A percentile compares a stretch with the other conserved stretches of the same genome.
Conservation (phyloP, 2,329 filamentous ascomycete genomes). For the Rutstroemia sp. region DNA sequence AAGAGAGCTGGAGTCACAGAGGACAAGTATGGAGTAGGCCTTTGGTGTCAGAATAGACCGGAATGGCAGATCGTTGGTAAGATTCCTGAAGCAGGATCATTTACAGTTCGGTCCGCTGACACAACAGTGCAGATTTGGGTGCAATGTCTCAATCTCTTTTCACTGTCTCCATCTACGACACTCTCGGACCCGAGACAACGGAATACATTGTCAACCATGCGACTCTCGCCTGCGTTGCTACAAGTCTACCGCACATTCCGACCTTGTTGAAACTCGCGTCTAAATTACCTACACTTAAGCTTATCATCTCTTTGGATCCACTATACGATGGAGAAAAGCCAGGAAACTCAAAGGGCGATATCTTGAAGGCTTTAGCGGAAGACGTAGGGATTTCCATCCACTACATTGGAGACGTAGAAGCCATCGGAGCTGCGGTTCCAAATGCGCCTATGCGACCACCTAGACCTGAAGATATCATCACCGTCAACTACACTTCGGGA, state of each 20-base stretch:
- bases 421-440: constrained; percentile 65
- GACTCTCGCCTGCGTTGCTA: constrained; percentile 65
- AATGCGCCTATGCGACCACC: constrained; percentile 61
- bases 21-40: constrained; percentile 64
- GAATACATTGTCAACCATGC: constrained; percentile 96
- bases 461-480: constrained; percentile 67
- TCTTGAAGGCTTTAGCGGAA: constrained; percentile 68
- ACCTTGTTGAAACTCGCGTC: constrained; percentile 71
- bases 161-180: constrained; percentile 93
- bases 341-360: constrained; percentile 69
- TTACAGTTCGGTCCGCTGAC: constrained; percentile 8
- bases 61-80: constrained; percentile 80
- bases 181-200: constrained; percentile 80
- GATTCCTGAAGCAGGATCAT: constrained; percentile 16
- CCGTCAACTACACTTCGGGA: constrained; percentile 86
- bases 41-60: constrained; percentile 82
- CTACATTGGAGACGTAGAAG: constrained; percentile 74
- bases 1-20: constrained; percentile 60
- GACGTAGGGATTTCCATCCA: constrained; percentile 72
- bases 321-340: constrained; percentile 71
- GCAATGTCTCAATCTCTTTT: constrained; percentile 81
- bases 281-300: constrained; percentile 71
- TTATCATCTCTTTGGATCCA: constrained; percentile 81
- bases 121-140: constrained; percentile 59
- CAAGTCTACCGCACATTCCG: constrained; percentile 74